A percentile compares a stretch with the other conserved stretches of the same genome.
Conservation (phyloP, 75 land plant species). For the Sequoia sempervirens region DNA sequence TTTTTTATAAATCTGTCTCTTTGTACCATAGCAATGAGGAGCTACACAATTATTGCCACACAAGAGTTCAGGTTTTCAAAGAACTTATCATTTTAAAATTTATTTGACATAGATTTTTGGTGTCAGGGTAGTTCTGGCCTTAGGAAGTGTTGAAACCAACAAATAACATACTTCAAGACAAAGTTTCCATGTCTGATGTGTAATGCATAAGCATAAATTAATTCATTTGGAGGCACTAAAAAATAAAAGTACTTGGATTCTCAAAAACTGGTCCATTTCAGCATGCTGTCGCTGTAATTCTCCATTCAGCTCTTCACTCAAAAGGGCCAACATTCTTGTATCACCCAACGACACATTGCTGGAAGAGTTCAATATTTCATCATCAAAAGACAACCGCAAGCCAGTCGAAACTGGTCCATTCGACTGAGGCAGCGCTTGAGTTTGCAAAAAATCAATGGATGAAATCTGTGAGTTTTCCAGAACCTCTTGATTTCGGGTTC, state of each 20-base stretch:
- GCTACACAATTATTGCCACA: too few species aligned
- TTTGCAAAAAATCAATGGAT: constrained; percentile 50
- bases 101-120: background rate
- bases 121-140: background rate
- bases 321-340: constrained; percentile 14
- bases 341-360: constrained; percentile 27
- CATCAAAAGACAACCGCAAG: constrained; percentile 67
- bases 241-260: constrained; percentile 41
- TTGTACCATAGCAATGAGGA: background rate
- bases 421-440: constrained; percentile 13
- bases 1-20: background rate
- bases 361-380: constrained; percentile 31
- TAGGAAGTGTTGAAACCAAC: background rate
- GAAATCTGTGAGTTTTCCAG: constrained; percentile 53
- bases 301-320: constrained; percentile 44
- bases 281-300: constrained; percentile 59
- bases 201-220: background rate
- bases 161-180: background rate
- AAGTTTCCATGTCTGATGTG: background rate
- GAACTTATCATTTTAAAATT: background rate
- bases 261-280: constrained; percentile 65
- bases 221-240: background rate
- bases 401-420: constrained; percentile 73
- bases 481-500: constrained; percentile 37
- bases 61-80: background rate